Evolutionary conservation across 495 filamentous ascomycete genomes (phyloP).

Genomic region (Penicillium paradoxum): DNA sequence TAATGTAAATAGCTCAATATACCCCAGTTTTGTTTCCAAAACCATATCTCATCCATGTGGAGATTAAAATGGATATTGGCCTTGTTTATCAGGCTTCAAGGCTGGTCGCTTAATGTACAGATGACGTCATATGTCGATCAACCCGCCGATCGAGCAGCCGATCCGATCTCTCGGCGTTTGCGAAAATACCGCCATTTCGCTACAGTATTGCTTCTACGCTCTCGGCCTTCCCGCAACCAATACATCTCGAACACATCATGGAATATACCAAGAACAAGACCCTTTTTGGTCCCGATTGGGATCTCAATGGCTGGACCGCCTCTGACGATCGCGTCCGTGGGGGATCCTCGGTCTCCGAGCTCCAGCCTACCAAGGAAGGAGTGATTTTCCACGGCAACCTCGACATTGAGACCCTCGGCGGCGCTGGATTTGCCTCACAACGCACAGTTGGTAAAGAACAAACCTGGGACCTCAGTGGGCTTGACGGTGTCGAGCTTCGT

Average conservation of each 20-base stretch:
- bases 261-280: background rate
- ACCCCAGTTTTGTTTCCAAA: background rate
- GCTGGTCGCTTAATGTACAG: background rate
- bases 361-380: constrained; percentile 26
- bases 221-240: background rate
- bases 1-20: background rate
- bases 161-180: background rate
- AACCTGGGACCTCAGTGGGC: constrained; percentile 52
- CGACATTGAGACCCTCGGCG: constrained; percentile 69
- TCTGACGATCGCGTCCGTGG: constrained; percentile 73
- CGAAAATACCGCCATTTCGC: background rate
- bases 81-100: background rate
- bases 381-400: constrained; percentile 61
- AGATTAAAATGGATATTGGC: background rate
- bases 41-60: no score
- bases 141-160: background rate
- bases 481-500: constrained; percentile 49
- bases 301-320: constrained; percentile 54
- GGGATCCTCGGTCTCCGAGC: constrained; percentile 56
- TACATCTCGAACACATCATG: background rate
- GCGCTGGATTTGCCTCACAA: constrained; percentile 79
- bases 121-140: background rate
- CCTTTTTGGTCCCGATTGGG: constrained; percentile 43
- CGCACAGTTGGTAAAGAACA: constrained; percentile 51
- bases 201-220: background rate